These are phyloP conservation scores for Heliosperma pusillum DNA, from an alignment of 148 eudicot species.

Conservation along the genomic window DNA sequence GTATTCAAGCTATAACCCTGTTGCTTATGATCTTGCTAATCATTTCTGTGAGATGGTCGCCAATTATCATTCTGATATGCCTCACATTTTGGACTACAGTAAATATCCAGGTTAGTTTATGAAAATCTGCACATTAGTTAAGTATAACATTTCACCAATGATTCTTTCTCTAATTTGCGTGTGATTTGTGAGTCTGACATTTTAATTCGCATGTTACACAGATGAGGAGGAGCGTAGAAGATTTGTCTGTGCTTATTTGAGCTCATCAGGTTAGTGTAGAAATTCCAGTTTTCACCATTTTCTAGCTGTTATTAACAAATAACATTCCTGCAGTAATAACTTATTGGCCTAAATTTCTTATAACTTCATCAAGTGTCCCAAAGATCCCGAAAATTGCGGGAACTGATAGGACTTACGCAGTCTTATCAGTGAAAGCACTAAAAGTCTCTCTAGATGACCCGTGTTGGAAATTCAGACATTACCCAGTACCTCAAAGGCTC, in stretches of 20 bases:
- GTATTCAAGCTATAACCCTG: slow-evolving; percentile 85
- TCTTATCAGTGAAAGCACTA: too few species aligned
- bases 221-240: slow-evolving; percentile 63
- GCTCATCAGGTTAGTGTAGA: slow-evolving; percentile 55
- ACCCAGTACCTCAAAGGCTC: too few species aligned
- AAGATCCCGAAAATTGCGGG: too few species aligned
- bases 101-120: slow-evolving; percentile 62
- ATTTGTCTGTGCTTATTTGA: slow-evolving; percentile 53
- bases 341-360: slow-evolving; percentile 1
- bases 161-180: background rate
- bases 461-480: too few species aligned
- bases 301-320: background rate
- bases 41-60: slow-evolving; percentile 98
- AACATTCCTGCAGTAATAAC: background rate
- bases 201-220: slow-evolving; percentile 26
- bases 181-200: slow-evolving; percentile 2
- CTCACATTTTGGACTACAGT: slow-evolving; percentile 75
- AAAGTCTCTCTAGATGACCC: too few species aligned
- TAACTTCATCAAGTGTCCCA: too few species aligned
- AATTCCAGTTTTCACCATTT: background rate
- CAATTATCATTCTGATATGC: slow-evolving; percentile 78
- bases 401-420: too few species aligned
- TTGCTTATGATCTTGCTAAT: slow-evolving; percentile 87
- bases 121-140: background rate
- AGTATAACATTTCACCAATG: background rate